Percentiles rank a stretch among this genome's conserved stretches.
These are phyloP conservation scores for Myxozyma mucilagina DNA, from an alignment of 805 yeast genomes.

Conservation along the genomic window DNA sequence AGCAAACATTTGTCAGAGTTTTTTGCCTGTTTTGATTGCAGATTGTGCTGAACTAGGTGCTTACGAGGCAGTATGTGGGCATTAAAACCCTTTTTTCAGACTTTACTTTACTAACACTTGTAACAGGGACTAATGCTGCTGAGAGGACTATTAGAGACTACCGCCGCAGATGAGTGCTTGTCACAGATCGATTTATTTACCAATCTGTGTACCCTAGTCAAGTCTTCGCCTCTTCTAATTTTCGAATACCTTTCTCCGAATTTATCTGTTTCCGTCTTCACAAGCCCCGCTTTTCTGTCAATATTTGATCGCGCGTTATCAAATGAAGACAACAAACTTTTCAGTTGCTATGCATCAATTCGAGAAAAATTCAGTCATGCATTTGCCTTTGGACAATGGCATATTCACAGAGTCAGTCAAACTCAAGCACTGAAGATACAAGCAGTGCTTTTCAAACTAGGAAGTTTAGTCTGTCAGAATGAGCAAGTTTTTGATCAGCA, in stretches of 20 bases:
- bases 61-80: constrained; percentile 12
- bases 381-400: neutral
- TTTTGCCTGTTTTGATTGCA: constrained; percentile 20
- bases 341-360: neutral
- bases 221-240: constrained; percentile 8
- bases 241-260: constrained; percentile 4
- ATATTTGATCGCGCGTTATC: neutral
- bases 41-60: constrained; percentile 20
- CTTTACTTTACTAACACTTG: neutral
- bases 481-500: neutral
- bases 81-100: no score
- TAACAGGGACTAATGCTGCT: constrained; percentile 17
- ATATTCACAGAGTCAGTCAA: constrained; percentile 6
- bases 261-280: neutral
- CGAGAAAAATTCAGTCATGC: constrained; percentile 6
- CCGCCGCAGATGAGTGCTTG: constrained; percentile 4
- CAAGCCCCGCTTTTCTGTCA: neutral
- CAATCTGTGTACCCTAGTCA: constrained; percentile 3
- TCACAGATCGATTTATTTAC: constrained; percentile 6
- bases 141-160: constrained; percentile 6
- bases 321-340: neutral
- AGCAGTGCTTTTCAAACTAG: neutral
- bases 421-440: constrained; percentile 2
- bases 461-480: constrained; percentile 1
- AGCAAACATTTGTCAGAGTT: neutral